Evolutionary conservation across 257 asterid genomes (phyloP).

Genomic region (Solanum dulcamara): DNA sequence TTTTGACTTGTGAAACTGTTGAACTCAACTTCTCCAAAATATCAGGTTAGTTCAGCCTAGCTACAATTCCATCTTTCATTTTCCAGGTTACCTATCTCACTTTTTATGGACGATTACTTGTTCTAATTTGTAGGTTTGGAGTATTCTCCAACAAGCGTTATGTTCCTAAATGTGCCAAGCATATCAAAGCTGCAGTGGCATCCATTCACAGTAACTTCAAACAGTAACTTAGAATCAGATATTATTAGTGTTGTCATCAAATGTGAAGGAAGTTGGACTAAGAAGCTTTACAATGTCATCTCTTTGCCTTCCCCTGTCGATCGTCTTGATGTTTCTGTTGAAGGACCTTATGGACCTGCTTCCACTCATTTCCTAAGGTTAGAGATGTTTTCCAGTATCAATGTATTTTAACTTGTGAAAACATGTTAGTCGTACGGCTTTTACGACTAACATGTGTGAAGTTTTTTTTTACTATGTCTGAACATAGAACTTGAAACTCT

Average conservation of each 20-base stretch:
- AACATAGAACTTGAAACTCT: background rate
- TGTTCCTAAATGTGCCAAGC: constrained; percentile 64
- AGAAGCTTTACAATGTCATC: constrained; percentile 50
- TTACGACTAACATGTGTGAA: background rate
- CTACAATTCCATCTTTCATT: background rate
- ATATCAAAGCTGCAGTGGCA: constrained; percentile 96
- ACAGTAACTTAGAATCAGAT: constrained; percentile 52
- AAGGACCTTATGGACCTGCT: constrained; percentile 95
- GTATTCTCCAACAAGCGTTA: constrained; percentile 66
- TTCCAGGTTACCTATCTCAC: background rate
- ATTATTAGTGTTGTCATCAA: constrained; percentile 64
- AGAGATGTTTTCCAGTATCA: background rate
- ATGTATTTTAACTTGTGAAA: background rate
- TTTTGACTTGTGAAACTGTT: constrained; percentile 50
- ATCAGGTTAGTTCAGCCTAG: constrained; percentile 23
- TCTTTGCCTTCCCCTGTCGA: constrained; percentile 41
- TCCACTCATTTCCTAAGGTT: constrained; percentile 67
- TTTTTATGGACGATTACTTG: background rate
- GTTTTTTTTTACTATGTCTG: background rate
- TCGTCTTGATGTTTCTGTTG: constrained; percentile 59
- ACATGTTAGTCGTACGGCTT: background rate
- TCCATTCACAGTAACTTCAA: constrained; percentile 85
- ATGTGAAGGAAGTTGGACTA: constrained; percentile 84
- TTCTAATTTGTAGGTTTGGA: constrained; percentile 34
- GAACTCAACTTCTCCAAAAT: constrained; percentile 83